phyloP scores from a whole-genome alignment of 495 filamentous ascomycete species.

The Hypomontagnella submonticulosa region DNA sequence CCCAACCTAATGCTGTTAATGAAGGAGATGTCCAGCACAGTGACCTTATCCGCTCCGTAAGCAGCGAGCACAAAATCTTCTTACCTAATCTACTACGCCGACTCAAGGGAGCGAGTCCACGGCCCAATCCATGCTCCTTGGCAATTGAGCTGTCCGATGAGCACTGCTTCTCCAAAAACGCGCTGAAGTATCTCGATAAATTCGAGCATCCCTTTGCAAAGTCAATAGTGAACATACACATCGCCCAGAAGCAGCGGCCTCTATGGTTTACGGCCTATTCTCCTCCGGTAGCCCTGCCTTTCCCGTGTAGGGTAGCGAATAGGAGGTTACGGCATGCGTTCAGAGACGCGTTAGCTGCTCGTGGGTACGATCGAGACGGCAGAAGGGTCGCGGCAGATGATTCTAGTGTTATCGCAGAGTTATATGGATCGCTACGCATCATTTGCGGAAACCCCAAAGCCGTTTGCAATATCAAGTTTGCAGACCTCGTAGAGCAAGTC shows the following conservation, averaged over 20 bases:
- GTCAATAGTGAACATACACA: conserved; percentile 44
- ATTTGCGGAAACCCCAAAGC: conserved; percentile 26
- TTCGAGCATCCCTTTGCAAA: conserved; percentile 50
- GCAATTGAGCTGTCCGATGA: conserved; percentile 6
- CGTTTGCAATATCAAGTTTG: conserved; percentile 37
- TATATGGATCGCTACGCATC: conserved; percentile 48
- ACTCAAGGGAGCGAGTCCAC: conserved; percentile 4
- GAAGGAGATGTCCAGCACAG: conserved; percentile 24
- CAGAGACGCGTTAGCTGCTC: conserved; percentile 61
- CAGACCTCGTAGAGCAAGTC: conserved; percentile 32
- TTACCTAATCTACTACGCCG: conserved; percentile 14
- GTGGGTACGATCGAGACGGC: conserved; percentile 68
- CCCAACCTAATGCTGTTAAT: not conserved
- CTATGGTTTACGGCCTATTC: conserved; percentile 61
- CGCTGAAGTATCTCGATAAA: conserved; percentile 46
- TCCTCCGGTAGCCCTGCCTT: conserved; percentile 51
- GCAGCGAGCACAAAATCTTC: conserved; percentile 23
- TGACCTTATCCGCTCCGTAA: conserved; percentile 22
- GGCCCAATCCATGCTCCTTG: conserved; percentile 18
- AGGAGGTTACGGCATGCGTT: conserved; percentile 66
- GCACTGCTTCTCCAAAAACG: conserved; percentile 42
- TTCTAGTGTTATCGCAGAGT: conserved; percentile 21
- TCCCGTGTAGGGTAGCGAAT: conserved; percentile 64
- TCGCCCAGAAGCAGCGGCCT: conserved; percentile 46
- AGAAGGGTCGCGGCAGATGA: conserved; percentile 36